phyloP scores from a whole-genome alignment of 441 rosid species.

The Jatropha multifida region DNA sequence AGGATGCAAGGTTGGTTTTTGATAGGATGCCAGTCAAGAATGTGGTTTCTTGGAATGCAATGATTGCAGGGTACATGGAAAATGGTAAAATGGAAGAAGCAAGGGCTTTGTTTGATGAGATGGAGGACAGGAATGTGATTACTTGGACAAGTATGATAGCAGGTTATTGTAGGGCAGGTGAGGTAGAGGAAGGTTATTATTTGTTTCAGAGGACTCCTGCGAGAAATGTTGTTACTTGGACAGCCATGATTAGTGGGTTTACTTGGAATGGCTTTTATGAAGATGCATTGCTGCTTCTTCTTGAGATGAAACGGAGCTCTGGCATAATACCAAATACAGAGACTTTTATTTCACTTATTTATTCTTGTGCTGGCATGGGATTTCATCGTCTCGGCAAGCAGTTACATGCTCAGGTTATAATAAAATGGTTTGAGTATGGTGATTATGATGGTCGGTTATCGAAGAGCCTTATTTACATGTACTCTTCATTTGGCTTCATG shows the following conservation, averaged over 20 bases:
- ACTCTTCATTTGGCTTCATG: constrained; percentile 56
- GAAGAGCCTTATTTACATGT: constrained; percentile 75
- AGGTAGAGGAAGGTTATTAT: constrained; percentile 55
- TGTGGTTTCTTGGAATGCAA: constrained; percentile 65
- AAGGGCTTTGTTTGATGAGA: constrained; percentile 59
- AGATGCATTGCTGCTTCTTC: constrained; percentile 65
- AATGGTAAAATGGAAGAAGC: constrained; percentile 56
- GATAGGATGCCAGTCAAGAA: constrained; percentile 47
- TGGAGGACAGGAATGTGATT: constrained; percentile 59
- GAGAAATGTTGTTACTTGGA: constrained; percentile 81
- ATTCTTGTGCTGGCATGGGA: constrained; percentile 70
- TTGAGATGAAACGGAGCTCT: constrained; percentile 46
- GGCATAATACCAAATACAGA: constrained; percentile 53
- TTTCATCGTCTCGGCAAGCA: constrained; percentile 58
- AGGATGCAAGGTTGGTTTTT: constrained; percentile 57
- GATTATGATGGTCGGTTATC: constrained; percentile 64
- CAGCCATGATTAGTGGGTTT: constrained; percentile 81
- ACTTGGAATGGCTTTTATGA: constrained; percentile 66
- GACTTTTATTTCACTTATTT: constrained; percentile 69
- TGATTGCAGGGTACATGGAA: constrained; percentile 66
- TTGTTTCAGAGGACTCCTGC: constrained; percentile 61
- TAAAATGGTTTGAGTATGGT: constrained; percentile 38
- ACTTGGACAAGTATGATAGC: constrained; percentile 72
- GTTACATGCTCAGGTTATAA: constrained; percentile 56
- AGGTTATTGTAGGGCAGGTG: constrained; percentile 61